phyloP scores from a whole-genome alignment of 768 basidiomycete species.

The Lactifluus rugatus region DNA sequence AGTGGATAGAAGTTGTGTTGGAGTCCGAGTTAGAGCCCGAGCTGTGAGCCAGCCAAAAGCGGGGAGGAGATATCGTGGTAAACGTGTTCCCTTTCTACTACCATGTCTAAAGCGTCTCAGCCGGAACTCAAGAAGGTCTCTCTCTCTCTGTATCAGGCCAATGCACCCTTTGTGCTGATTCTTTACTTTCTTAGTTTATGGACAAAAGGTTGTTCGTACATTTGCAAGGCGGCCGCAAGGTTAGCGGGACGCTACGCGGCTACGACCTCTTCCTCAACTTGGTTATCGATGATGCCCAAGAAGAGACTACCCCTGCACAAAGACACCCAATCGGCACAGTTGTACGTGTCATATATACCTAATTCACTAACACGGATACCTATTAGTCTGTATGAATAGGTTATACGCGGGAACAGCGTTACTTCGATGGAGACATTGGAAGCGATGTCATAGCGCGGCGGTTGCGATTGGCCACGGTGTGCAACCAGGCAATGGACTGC shows the following conservation, averaged over 20 bases:
- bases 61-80: not conserved
- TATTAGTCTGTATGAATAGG: conserved; percentile 37
- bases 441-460: conserved; percentile 33
- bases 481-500: not conserved
- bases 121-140: conserved; percentile 98
- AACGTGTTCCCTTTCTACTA: conserved; percentile 11
- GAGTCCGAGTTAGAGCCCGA: not conserved
- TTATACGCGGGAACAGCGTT: conserved; percentile 94
- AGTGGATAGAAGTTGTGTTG: not conserved
- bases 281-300: conserved; percentile 90
- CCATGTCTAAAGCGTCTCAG: conserved; percentile 89
- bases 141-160: not conserved
- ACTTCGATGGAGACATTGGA: conserved; percentile 90
- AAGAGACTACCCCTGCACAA: conserved; percentile 84
- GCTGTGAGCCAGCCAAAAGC: not conserved
- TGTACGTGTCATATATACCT: conserved; percentile 39
- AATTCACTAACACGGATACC: conserved; percentile 3
- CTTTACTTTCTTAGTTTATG: conserved; percentile 67
- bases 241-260: conserved; percentile 89
- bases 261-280: conserved; percentile 99
- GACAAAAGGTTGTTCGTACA: conserved; percentile 95
- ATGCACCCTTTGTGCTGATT: not conserved
- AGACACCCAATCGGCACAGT: conserved; percentile 89
- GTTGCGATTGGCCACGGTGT: too few species aligned
- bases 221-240: conserved; percentile 90